Conservation (phyloP, 2,329 filamentous ascomycete species). For the Alternaria tenuissima region DNA sequence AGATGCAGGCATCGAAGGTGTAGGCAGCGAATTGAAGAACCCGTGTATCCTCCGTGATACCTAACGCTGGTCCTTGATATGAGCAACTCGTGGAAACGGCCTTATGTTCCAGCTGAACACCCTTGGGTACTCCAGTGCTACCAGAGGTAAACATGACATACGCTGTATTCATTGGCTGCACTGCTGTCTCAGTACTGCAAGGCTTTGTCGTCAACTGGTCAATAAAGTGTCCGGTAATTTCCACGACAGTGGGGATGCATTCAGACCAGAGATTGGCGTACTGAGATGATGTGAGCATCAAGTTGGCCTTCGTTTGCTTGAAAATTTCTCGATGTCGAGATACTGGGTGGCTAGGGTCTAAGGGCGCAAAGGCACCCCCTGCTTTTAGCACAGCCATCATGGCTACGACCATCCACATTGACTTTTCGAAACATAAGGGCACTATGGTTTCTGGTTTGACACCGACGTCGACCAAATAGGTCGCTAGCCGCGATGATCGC, state of each 20-base stretch:
- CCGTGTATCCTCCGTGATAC: neutral
- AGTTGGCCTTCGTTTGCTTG: neutral
- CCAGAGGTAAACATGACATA: slow-evolving; percentile 66
- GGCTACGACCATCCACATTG: slow-evolving; percentile 39
- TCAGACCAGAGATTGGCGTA: too few species aligned
- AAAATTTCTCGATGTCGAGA: neutral
- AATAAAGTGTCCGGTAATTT: too few species aligned
- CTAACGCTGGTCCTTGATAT: neutral
- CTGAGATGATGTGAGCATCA: neutral
- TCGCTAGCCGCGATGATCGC: slow-evolving; percentile 14
- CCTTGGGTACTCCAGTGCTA: slow-evolving; percentile 58
- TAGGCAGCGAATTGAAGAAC: slow-evolving; percentile 47
- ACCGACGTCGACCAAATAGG: slow-evolving; percentile 13
- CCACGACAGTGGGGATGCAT: too few species aligned
- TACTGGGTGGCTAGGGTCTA: slow-evolving; percentile 40
- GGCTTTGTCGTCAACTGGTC: too few species aligned
- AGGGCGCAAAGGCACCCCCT: slow-evolving; percentile 33
- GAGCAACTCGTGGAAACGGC: slow-evolving; percentile 50
- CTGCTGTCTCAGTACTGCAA: too few species aligned
- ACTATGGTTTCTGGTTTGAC: slow-evolving; percentile 19
- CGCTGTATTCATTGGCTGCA: neutral
- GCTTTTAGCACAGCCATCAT: slow-evolving; percentile 54
- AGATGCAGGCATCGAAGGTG: slow-evolving; percentile 19
- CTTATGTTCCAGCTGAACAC: slow-evolving; percentile 67
- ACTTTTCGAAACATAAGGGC: slow-evolving; percentile 43